Evolutionary conservation across 1,284 basidiomycete species (phyloP), one percentile per base, ranked within the genome.

Genomic region (Microbotryum scabiosae): DNA sequence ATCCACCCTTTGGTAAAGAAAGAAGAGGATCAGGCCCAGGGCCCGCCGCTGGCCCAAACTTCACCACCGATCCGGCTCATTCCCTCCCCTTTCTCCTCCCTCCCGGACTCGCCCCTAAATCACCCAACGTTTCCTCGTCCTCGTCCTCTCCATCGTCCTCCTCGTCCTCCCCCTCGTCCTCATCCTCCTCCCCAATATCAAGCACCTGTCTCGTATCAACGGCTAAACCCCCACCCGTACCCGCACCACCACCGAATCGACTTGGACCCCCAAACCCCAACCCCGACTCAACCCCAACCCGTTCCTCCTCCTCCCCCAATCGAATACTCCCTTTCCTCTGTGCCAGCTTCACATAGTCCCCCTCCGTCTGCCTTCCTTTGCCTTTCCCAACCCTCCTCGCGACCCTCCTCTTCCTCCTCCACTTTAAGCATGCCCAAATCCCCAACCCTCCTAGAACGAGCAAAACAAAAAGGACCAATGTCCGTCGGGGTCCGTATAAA

Each of bases 401-500:
- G 14, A 30, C 43, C 23, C 67, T 25, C 18, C 52, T 21, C 20
- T 14, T 9, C 10, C 36, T 48, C 28, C 67, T 36, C 65, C 65
- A 64, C n/a, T 53, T 59, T 43, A 67, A 54, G 5, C 62, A 47
- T 14, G 28, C 44, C 65, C 65, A 69, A 1, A 58, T 12, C 0
- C 45, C 21, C 0, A 32, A 60, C 7, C 28, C 65, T 20, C 69
- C 45, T 2, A 63, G 46, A 6, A 65, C 21, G 25, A 71, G 55
- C 20, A 68, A 41, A 18, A 66, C 18, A 21, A 71, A 59, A 3
- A 71, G 58, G n/a, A 68, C 69, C 6, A 61, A 64, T 8, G 69
- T 70, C n/a, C 66, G 21, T 32, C 66, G 20, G 25, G 66, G 69
- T 4, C 68, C 69, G 52, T 69, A 69, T 9, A 54, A 44, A 36